Conservation (phyloP, 257 asterid species). For the Coffea eugenioides region DNA sequence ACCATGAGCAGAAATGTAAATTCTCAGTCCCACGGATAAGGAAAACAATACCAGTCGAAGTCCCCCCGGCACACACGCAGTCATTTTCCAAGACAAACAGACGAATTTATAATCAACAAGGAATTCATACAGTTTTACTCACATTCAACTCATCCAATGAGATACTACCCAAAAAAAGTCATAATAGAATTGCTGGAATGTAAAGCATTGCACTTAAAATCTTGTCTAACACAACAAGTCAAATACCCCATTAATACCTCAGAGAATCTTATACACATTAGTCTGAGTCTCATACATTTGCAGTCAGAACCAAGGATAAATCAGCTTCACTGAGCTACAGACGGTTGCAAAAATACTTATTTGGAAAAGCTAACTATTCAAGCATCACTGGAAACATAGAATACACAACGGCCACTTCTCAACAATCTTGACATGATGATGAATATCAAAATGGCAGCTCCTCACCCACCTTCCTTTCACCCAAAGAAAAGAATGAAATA, state of each 20-base stretch:
- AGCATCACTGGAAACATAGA: neutral
- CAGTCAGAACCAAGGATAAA: neutral
- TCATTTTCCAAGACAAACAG: neutral
- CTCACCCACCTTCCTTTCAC: too few relatives aligned
- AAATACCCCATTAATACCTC: neutral
- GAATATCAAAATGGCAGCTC: too few relatives aligned
- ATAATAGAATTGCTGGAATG: neutral
- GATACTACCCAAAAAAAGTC: neutral
- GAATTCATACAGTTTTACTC: neutral
- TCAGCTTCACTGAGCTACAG: neutral
- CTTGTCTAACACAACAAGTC: neutral
- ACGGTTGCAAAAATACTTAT: neutral
- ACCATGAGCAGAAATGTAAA: neutral
- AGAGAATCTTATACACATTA: neutral
- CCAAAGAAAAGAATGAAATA: neutral
- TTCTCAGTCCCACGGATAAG: too few relatives aligned
- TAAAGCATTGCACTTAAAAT: neutral
- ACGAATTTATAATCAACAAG: neutral
- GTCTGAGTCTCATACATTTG: neutral
- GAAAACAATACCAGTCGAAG: neutral
- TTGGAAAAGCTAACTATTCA: neutral
- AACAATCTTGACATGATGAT: neutral
- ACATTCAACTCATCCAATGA: neutral
- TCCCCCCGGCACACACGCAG: neutral
- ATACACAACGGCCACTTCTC: neutral